Evolutionary conservation across 495 filamentous ascomycete species (phyloP).

Genomic region (Tricharina praecox): DNA sequence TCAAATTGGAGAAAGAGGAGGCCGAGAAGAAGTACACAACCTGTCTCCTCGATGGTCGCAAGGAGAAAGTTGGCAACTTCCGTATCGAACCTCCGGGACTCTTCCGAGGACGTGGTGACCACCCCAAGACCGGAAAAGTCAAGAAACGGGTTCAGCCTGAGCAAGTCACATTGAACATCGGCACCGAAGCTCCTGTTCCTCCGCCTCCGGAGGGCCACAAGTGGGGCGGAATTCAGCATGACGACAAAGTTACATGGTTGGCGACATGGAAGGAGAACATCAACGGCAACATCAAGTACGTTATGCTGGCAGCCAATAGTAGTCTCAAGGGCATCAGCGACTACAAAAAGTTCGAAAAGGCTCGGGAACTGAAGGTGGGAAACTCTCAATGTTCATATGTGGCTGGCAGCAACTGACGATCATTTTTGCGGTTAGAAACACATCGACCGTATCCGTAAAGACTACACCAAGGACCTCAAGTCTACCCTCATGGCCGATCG

Average conservation of each 20-base stretch:
- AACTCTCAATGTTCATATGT: slow-evolving; percentile 40
- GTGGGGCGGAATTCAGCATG: slow-evolving; percentile 93
- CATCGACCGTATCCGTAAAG: slow-evolving; percentile 75
- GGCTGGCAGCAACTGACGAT: slow-evolving; percentile 22
- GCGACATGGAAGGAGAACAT: slow-evolving; percentile 99
- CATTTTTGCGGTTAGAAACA: slow-evolving; percentile 71
- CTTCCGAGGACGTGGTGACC: slow-evolving; percentile 92
- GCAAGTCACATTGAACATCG: slow-evolving; percentile 96
- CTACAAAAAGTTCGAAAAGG: slow-evolving; percentile 97
- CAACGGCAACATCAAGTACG: slow-evolving; percentile 95
- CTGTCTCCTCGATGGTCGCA: slow-evolving; percentile 90
- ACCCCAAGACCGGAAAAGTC: slow-evolving; percentile 90
- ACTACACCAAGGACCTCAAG: slow-evolving; percentile 73
- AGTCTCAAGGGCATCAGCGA: slow-evolving; percentile 93
- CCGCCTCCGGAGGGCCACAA: slow-evolving; percentile 73
- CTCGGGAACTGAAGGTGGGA: slow-evolving; percentile 63
- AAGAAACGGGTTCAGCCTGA: slow-evolving; percentile 83
- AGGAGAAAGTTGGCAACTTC: slow-evolving; percentile 97
- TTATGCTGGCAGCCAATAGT: slow-evolving; percentile 97
- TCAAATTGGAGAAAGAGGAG: slow-evolving; percentile 75
- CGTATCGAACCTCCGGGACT: slow-evolving; percentile 92
- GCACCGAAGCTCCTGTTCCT: slow-evolving; percentile 71
- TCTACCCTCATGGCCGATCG: slow-evolving; percentile 79
- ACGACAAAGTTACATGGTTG: slow-evolving; percentile 93
- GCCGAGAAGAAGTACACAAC: slow-evolving; percentile 67